Percentiles rank a stretch among this genome's conserved stretches.
Conservation (phyloP, 768 basidiomycete species). For the Pholiota molesta region DNA sequence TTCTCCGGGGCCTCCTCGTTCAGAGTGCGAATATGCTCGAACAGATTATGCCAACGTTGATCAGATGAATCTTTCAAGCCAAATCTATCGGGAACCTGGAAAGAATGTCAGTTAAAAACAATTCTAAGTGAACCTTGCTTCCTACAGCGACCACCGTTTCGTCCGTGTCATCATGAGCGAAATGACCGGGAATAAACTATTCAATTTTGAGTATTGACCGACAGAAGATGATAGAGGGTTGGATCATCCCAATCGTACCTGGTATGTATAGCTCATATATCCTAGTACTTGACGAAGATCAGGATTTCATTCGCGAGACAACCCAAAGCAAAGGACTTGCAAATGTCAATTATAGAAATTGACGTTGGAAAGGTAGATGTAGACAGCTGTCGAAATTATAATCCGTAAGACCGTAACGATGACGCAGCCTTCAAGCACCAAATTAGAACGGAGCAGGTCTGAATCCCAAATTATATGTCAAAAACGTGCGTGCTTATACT, state of each 20-base stretch:
- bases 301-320: no score
- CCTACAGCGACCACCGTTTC: constrained; percentile 15
- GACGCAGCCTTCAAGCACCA: no score
- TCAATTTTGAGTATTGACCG: background rate
- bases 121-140: background rate
- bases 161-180: constrained; percentile 20
- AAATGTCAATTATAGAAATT: no score
- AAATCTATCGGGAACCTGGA: constrained; percentile 22
- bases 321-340: no score
- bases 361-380: no score
- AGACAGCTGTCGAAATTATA: no score
- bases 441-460: no score
- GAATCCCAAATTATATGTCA: background rate
- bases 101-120: background rate
- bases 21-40: constrained; percentile 43
- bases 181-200: constrained; percentile 24
- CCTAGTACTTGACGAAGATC: background rate
- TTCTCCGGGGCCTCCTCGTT: constrained; percentile 42
- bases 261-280: background rate
- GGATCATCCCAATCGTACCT: background rate
- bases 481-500: background rate
- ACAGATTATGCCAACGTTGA: constrained; percentile 22
- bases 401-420: no score
- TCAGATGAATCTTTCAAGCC: constrained; percentile 23
- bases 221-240: no score